Evolutionary conservation across 345 rosid species (phyloP), one percentile per base, ranked within the genome.

Genomic region (Rhodomyrtus tomentosa): DNA sequence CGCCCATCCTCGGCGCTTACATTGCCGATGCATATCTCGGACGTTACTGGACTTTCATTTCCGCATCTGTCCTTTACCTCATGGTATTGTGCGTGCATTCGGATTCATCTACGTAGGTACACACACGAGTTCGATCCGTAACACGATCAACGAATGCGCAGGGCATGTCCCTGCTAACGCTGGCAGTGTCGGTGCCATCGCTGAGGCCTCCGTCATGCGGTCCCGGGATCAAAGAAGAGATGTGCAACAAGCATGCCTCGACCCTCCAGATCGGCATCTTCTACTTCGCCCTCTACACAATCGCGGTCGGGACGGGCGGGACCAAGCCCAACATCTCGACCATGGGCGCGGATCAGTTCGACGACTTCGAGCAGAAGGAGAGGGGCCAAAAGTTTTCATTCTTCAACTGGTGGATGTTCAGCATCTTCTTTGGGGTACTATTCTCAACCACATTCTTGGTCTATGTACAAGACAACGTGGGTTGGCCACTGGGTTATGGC

Each of bases 341-440:
- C 16, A 89, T 94, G 90, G 95, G 96, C 2, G 95, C 96, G 2
- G 94, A 94, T 85, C 95, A 92, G 38, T 94, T 94, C 15, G 95
- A 94, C 83, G 95, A 94, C 50, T 89, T 85, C 53, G 93, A 92
- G 81, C 94, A 93, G 0, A 92, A 86, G 62, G 96, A 94, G 85
- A 90, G 89, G 89, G 20, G 15, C 40, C 93, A 90, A 5, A 94
- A 94, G 89, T 84, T 92, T 45, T 92, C 96, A 2, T 94, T 92
- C 89, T 94, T 94, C 79, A 92, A 94, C 82, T 92, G 96, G 95
- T 92, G 96, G 95, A 85, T 92, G 91, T 91, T 91, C 62, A 90
- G 91, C 90, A 90, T 92, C 62, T 92, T 92, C 90, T 89, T 92
- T 14, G 94, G 94, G 24, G 85, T 92, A 27, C 91, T 92, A 18